Conservation (phyloP, 2,329 filamentous ascomycete species). For the Elsinoe batatas region DNA sequence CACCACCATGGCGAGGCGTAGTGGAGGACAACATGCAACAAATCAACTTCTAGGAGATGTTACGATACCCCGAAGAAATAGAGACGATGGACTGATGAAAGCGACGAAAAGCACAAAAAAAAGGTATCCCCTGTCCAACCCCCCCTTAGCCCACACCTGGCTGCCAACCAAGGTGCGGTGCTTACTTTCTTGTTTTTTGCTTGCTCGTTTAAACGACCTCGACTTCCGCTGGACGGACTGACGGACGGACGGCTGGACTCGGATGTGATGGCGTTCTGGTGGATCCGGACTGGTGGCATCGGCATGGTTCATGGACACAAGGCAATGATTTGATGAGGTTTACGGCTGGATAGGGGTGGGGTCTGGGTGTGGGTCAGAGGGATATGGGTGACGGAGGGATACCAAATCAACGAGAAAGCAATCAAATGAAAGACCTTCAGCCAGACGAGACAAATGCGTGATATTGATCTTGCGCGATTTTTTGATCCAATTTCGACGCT, state of each 20-base stretch:
- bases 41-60: not conserved
- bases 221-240: slow-evolving; percentile 1
- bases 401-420: not conserved
- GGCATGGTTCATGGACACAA: not conserved
- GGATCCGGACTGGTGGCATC: not conserved
- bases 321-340: not conserved
- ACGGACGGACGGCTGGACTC: not conserved
- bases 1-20: slow-evolving; percentile 21
- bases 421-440: not conserved
- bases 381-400: not conserved
- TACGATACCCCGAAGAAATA: not conserved
- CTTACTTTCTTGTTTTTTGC: slow-evolving; percentile 2
- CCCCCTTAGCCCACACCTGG: not conserved
- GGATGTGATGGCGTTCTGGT: not conserved
- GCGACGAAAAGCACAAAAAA: slow-evolving; percentile 5
- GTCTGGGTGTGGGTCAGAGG: not conserved
- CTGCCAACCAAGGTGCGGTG: not conserved
- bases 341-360: not conserved
- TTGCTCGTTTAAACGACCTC: not conserved
- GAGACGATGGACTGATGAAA: not conserved
- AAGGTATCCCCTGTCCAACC: not conserved
- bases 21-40: slow-evolving; percentile 17
- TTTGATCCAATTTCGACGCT: too few species aligned
- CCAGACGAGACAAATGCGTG: too few species aligned
- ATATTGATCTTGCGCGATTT: too few species aligned